These are phyloP conservation scores for Sclerotinia trifoliorum DNA, from an alignment of 2,329 filamentous ascomycete species.

Conservation along the genomic window DNA sequence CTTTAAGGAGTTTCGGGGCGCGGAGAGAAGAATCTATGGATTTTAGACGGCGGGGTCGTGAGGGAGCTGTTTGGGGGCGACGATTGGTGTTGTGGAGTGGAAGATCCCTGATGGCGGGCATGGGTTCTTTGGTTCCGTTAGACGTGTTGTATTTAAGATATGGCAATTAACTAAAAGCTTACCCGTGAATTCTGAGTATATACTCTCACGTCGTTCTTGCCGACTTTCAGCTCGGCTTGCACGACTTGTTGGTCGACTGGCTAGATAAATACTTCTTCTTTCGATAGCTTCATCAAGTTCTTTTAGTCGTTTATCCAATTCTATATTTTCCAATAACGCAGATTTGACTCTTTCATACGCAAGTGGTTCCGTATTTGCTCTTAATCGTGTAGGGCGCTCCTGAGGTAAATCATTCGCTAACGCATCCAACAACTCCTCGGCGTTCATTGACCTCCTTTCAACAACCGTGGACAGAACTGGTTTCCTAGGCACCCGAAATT, in stretches of 20 bases:
- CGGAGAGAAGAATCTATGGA: conserved; percentile 13
- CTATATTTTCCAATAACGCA: conserved; percentile 44
- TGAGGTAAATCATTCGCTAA: conserved; percentile 33
- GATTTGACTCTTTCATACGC: conserved; percentile 38
- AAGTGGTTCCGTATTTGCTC: conserved; percentile 36
- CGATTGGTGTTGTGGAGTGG: conserved; percentile 45
- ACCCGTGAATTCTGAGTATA: conserved; percentile 37
- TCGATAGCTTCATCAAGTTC: conserved; percentile 58
- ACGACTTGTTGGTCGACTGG: conserved; percentile 37
- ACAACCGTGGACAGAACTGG: conserved; percentile 35
- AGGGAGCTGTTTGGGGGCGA: conserved; percentile 22
- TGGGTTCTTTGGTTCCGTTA: conserved; percentile 47
- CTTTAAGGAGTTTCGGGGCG: conserved; percentile 21
- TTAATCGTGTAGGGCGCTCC: conserved; percentile 33
- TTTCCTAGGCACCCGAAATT: conserved; percentile 37
- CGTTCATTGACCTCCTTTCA: conserved; percentile 32
- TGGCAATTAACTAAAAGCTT: not conserved
- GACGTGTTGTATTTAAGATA: not conserved
- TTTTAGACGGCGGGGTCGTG: conserved; percentile 20
- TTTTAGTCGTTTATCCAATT: conserved; percentile 57
- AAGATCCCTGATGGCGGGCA: conserved; percentile 47
- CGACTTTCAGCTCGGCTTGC: conserved; percentile 32
- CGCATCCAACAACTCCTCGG: conserved; percentile 33
- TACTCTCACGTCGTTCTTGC: conserved; percentile 26
- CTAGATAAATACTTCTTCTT: conserved; percentile 54